Evolutionary conservation across 768 basidiomycete species (phyloP).

Genomic region (Mycena chlorophos): DNA sequence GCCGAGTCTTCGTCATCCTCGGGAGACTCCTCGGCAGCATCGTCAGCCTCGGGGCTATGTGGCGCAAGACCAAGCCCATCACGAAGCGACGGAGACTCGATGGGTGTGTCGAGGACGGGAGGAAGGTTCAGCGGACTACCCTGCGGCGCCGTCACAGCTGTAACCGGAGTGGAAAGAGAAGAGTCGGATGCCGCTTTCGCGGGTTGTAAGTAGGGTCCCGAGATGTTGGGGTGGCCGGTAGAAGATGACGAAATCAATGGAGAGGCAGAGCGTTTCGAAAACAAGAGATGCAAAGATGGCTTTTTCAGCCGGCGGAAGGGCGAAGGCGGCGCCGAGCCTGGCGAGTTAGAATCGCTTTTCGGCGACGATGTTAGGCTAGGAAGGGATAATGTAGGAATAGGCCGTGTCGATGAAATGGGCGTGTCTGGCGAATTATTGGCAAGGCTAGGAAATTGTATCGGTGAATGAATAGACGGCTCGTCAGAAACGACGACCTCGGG

Average conservation of each 20-base stretch:
- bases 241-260: conserved; percentile 35
- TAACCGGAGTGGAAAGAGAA: conserved; percentile 49
- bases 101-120: conserved; percentile 60
- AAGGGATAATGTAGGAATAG: conserved; percentile 22
- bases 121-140: conserved; percentile 49
- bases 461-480: conserved; percentile 5
- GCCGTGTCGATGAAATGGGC: conserved; percentile 15
- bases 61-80: conserved; percentile 37
- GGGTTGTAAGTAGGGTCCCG: conserved; percentile 33
- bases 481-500: conserved; percentile 3
- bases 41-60: conserved; percentile 28
- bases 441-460: conserved; percentile 18
- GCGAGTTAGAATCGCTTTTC: conserved; percentile 20
- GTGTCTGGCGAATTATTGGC: conserved; percentile 12
- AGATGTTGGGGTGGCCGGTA: conserved; percentile 31
- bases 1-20: conserved; percentile 18
- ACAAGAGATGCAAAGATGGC: conserved; percentile 68
- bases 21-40: conserved; percentile 13
- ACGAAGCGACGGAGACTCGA: conserved; percentile 56
- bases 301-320: conserved; percentile 53
- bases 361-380: conserved; percentile 19
- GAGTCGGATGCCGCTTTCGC: conserved; percentile 47
- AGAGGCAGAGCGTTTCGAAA: conserved; percentile 63
- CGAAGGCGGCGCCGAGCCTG: conserved; percentile 33
- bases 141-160: conserved; percentile 62